Evolutionary conservation across 495 filamentous ascomycete genomes (phyloP), one percentile per base, ranked within the genome.

Genomic region (Geoglossum glabrum): DNA sequence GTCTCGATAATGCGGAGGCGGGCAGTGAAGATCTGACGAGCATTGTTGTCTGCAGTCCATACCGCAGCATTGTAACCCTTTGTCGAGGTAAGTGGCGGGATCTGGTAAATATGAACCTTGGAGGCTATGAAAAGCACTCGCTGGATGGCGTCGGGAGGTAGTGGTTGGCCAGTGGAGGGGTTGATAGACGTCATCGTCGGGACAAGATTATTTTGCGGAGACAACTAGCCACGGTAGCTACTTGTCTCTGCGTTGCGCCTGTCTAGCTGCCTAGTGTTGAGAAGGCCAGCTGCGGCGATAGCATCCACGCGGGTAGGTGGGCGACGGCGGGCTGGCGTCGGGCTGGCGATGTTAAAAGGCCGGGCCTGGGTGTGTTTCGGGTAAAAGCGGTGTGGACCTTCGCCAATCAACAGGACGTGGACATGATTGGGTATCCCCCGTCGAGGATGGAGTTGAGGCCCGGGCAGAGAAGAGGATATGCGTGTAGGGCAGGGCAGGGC

Each of bases 1-100:
- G 84, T 89, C 68, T 92, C 86, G 66, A 92, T 71, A 58, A 90
- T 74, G 63, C 87, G 84, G 4, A 90, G 67, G 25, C 86, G 82
- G 56, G 82, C 83, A 56, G 85, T 90, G 73, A 90, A 90, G 70
- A 90, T 89, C 63, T 81, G 79, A 30, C 79, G 75, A 54, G 73
- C 68, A 62, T 80, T 80, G 61, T 78, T 75, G 59, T 31, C 49
- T 55, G 76, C 73, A n/a, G 85, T 89, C 86, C 86, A 92, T 60
- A 70, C 64, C 15, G 80, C 70, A 59, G 87, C 86, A n/a, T 73
- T 75, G 72, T 89, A 80, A 64, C 86, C 86, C 63, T 78, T 79
- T 40, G 76, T 82, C 25, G 79, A 80, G 28, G 77, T 71, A 58
- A 87, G 71, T 23, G 82, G 86, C 55, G 86, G 86, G 65, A 90